A percentile compares a stretch with the other conserved stretches of the same genome.
phyloP scores from a whole-genome alignment of 2,329 filamentous ascomycete genomes.

The Cladophialophora chaetospira region DNA sequence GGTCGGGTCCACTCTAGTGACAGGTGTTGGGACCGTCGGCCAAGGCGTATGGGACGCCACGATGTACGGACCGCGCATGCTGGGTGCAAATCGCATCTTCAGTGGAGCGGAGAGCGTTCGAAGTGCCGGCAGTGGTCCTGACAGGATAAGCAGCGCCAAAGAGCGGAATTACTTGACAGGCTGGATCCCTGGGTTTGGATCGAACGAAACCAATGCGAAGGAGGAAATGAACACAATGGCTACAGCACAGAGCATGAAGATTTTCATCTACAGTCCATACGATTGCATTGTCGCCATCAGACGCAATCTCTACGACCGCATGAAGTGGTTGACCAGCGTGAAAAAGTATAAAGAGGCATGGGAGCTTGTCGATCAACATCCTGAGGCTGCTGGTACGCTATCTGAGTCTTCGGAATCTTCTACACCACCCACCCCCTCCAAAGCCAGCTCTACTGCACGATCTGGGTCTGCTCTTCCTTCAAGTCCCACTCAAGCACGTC shows the following conservation, averaged over 20 bases:
- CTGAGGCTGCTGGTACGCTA: slow-evolving; percentile 61
- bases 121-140: slow-evolving; percentile 54
- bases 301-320: slow-evolving; percentile 80
- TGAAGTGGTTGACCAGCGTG: slow-evolving; percentile 81
- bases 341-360: slow-evolving; percentile 82
- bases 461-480: slow-evolving; percentile 35
- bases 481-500: slow-evolving; percentile 38
- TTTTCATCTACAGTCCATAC: slow-evolving; percentile 95
- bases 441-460: slow-evolving; percentile 30
- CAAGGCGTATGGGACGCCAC: slow-evolving; percentile 88
- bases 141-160: slow-evolving; percentile 47
- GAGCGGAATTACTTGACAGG: slow-evolving; percentile 57
- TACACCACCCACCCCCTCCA: slow-evolving; percentile 45
- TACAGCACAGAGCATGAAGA: slow-evolving; percentile 65
- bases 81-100: slow-evolving; percentile 53
- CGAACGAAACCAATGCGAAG: slow-evolving; percentile 39
- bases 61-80: slow-evolving; percentile 77
- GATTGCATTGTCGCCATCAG: slow-evolving; percentile 93
- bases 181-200: slow-evolving; percentile 51
- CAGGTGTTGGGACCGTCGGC: slow-evolving; percentile 52
- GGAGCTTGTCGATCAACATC: slow-evolving; percentile 85
- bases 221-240: slow-evolving; percentile 52
- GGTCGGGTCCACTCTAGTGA: slow-evolving; percentile 38
- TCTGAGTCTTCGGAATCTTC: slow-evolving; percentile 41
- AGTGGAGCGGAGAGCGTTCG: slow-evolving; percentile 79